Conservation (phyloP, 345 rosid species). For the Raphanus sativus region DNA sequence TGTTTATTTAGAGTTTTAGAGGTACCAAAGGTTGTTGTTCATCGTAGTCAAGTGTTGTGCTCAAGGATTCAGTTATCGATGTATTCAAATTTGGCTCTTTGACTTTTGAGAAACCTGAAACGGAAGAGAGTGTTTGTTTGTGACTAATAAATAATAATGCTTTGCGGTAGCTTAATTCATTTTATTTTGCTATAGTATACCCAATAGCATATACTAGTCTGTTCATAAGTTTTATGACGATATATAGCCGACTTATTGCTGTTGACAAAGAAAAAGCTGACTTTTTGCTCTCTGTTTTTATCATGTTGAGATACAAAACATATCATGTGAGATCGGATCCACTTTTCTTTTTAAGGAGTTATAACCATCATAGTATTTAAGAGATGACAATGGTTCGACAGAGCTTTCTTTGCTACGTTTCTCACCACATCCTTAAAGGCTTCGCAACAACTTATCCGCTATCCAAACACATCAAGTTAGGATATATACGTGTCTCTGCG, state of each 20-base stretch:
- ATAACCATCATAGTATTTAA: background rate
- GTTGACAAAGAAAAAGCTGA: too few species aligned
- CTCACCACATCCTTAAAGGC: background rate
- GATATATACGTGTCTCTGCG: too few species aligned
- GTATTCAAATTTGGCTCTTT: background rate
- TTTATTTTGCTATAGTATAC: background rate
- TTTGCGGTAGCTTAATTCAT: background rate
- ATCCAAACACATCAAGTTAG: background rate
- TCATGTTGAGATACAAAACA: background rate
- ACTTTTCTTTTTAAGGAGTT: background rate
- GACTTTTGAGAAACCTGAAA: slow-evolving; percentile 32
- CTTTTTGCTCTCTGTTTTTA: background rate
- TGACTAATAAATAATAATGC: too few species aligned
- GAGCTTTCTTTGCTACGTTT: background rate
- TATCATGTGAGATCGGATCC: background rate
- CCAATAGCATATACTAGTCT: background rate
- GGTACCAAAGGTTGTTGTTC: slow-evolving; percentile 26
- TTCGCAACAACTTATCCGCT: background rate
- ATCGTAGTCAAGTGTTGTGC: slow-evolving; percentile 10
- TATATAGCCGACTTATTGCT: too few species aligned
- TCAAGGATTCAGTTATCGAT: slow-evolving; percentile 16
- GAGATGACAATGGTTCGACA: background rate
- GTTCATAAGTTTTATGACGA: too few species aligned
- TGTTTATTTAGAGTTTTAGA: slow-evolving; percentile 8
- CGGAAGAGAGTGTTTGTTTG: background rate